Conservation (phyloP, 768 basidiomycete genomes). For the Amanita phalloides region DNA sequence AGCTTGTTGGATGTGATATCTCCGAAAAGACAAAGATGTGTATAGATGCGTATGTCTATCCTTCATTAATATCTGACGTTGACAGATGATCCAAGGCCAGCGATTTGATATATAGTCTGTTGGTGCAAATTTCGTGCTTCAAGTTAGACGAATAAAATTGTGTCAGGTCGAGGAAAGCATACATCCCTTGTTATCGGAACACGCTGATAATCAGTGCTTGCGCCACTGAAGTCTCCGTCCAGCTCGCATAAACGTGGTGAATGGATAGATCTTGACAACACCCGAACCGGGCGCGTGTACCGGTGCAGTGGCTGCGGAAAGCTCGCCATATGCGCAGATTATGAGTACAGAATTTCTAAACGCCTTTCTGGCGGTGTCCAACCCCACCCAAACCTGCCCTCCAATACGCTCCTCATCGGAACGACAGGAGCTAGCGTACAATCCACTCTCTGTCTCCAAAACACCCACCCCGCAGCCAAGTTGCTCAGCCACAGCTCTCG, state of each 20-base stretch:
- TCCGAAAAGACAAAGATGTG: background rate
- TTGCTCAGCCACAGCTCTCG: constrained; percentile 10
- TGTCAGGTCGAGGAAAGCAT: background rate
- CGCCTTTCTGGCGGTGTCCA: constrained; percentile 1
- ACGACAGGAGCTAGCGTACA: background rate
- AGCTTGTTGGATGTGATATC: background rate
- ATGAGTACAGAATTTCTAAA: background rate
- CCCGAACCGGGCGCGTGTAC: too few relatives aligned
- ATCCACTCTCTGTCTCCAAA: constrained; percentile 8
- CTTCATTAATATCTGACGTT: background rate
- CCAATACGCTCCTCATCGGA: background rate
- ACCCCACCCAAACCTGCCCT: background rate
- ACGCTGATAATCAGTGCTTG: background rate
- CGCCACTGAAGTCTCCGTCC: background rate
- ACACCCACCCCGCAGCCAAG: constrained; percentile 10
- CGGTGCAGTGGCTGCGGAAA: too few relatives aligned
- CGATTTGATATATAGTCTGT: too few relatives aligned
- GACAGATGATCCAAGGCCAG: too few relatives aligned
- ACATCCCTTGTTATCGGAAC: background rate
- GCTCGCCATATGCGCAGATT: too few relatives aligned
- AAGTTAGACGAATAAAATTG: too few relatives aligned
- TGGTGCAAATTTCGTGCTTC: too few relatives aligned
- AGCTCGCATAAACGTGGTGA: background rate
- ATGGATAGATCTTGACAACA: too few relatives aligned
- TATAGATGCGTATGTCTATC: background rate